A percentile compares a stretch with the other conserved stretches of the same genome.
Conservation (phyloP, 768 basidiomycete genomes). For the Pleurotus ostreatus region DNA sequence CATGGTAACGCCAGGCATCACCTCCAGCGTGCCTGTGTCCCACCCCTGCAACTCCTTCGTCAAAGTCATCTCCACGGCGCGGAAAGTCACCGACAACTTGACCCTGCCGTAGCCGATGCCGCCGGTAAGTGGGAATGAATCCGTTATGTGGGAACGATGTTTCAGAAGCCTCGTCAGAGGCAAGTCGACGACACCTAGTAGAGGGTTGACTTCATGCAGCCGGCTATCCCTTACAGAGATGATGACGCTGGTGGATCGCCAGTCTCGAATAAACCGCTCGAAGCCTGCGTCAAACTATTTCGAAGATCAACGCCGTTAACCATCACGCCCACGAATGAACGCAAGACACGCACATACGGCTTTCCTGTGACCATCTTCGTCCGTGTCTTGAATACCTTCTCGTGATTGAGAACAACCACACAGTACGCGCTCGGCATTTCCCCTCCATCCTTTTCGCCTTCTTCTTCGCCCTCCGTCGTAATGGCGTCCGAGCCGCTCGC, state of each 20-base stretch:
- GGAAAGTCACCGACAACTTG: constrained; percentile 63
- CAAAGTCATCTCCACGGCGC: constrained; percentile 56
- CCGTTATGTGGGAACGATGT: constrained; percentile 49
- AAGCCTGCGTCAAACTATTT: constrained; percentile 55
- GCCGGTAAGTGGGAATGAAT: constrained; percentile 61
- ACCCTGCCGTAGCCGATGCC: constrained; percentile 67
- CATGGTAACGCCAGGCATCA: constrained; percentile 26
- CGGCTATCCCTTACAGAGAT: constrained; percentile 63
- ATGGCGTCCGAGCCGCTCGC: constrained; percentile 41
- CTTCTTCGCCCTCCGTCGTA: constrained; percentile 46
- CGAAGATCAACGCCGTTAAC: constrained; percentile 1
- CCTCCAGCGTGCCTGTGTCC: constrained; percentile 66
- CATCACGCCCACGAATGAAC: not conserved
- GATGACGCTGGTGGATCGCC: constrained; percentile 52
- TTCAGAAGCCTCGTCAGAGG: constrained; percentile 41
- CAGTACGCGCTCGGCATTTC: constrained; percentile 70
- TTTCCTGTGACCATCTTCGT: constrained; percentile 42
- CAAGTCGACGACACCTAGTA: constrained; percentile 68
- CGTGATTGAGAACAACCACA: constrained; percentile 38
- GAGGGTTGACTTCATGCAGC: constrained; percentile 57
- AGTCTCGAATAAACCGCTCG: constrained; percentile 67
- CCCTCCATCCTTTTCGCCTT: constrained; percentile 49
- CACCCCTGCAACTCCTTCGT: constrained; percentile 59
- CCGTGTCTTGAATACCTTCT: constrained; percentile 39
- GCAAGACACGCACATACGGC: constrained; percentile 33